Evolutionary conservation across 495 filamentous ascomycete species (phyloP).

Genomic region (Ascobolus immersus): DNA sequence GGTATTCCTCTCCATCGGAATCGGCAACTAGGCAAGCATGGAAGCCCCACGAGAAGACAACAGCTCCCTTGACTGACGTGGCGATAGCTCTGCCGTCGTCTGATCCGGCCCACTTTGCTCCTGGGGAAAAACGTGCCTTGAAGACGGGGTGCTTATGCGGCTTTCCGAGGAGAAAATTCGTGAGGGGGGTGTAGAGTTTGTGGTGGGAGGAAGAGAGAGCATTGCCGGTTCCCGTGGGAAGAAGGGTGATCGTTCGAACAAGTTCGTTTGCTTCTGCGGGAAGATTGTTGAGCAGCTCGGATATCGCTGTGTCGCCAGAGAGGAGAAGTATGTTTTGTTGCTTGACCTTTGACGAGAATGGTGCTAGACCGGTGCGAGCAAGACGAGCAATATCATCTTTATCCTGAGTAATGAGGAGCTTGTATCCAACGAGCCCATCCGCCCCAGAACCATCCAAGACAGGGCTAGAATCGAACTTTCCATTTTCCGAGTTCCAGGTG

Average conservation of each 20-base stretch:
- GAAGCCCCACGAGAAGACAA: constrained; percentile 68
- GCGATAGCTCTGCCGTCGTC: too few species aligned
- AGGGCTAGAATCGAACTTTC: too few species aligned
- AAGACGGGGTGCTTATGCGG: constrained; percentile 28
- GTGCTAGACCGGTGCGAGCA: too few species aligned
- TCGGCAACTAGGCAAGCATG: constrained; percentile 73
- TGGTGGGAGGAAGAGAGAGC: constrained; percentile 51
- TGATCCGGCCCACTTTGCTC: constrained; percentile 20
- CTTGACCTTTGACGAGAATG: too few species aligned
- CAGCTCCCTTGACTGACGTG: constrained; percentile 38
- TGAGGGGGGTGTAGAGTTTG: constrained; percentile 21
- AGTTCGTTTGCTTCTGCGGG: constrained; percentile 6
- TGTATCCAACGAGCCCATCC: too few species aligned
- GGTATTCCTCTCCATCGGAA: constrained; percentile 55
- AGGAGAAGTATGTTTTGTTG: constrained; percentile 44
- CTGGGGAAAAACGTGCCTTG: constrained; percentile 37
- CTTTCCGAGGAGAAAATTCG: constrained; percentile 30
- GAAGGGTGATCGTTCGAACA: constrained; percentile 34
- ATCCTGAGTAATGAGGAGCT: too few species aligned
- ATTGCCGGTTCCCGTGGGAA: constrained; percentile 53
- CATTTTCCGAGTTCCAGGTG: too few species aligned
- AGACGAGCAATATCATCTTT: too few species aligned
- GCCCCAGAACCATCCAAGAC: too few species aligned
- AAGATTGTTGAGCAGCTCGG: constrained; percentile 49
- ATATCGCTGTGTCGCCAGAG: constrained; percentile 62